Percentiles rank a stretch among this genome's conserved stretches.
phyloP scores from a whole-genome alignment of 192 early-diverging fungal genomes.

The Backusella parvicylindrica region DNA sequence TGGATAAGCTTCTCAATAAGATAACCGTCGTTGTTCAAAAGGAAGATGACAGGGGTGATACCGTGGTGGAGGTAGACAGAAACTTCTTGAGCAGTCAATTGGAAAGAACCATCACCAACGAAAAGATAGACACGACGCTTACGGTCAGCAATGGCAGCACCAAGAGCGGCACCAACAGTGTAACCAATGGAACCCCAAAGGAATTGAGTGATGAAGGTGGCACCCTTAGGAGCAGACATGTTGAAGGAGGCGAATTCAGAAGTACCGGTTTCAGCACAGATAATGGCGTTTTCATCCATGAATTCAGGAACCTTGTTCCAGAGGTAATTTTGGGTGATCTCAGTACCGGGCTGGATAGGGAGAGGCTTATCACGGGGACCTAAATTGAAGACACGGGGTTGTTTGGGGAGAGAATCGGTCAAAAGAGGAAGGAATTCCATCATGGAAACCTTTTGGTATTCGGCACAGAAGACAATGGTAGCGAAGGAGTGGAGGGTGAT shows the following conservation, averaged over 20 bases:
- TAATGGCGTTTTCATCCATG: conserved; percentile 27
- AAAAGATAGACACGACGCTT: conserved; percentile 41
- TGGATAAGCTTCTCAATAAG: conserved; percentile 48
- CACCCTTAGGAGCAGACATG: conserved; percentile 31
- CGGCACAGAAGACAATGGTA: conserved; percentile 32
- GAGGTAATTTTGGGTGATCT: conserved; percentile 39
- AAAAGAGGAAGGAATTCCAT: conserved; percentile 23
- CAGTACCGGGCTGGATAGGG: neutral
- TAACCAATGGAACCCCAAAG: conserved; percentile 32
- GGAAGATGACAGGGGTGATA: conserved; percentile 44
- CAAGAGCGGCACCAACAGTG: conserved; percentile 39
- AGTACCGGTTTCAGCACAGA: conserved; percentile 46
- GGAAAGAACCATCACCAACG: conserved; percentile 53
- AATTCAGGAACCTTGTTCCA: conserved; percentile 39
- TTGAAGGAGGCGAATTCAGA: conserved; percentile 39
- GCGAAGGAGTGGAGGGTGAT: conserved; percentile 41
- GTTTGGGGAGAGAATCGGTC: neutral
- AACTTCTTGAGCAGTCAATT: conserved; percentile 46
- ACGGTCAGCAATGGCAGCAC: conserved; percentile 39
- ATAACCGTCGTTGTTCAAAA: conserved; percentile 52
- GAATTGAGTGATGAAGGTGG: conserved; percentile 41
- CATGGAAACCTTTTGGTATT: conserved; percentile 39
- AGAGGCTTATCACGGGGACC: conserved; percentile 13
- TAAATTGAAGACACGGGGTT: neutral
- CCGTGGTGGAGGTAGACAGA: conserved; percentile 47